Evolutionary conservation across 495 filamentous ascomycete species (phyloP), one percentile per base, ranked within the genome.

Genomic region (Penicillium silybi): DNA sequence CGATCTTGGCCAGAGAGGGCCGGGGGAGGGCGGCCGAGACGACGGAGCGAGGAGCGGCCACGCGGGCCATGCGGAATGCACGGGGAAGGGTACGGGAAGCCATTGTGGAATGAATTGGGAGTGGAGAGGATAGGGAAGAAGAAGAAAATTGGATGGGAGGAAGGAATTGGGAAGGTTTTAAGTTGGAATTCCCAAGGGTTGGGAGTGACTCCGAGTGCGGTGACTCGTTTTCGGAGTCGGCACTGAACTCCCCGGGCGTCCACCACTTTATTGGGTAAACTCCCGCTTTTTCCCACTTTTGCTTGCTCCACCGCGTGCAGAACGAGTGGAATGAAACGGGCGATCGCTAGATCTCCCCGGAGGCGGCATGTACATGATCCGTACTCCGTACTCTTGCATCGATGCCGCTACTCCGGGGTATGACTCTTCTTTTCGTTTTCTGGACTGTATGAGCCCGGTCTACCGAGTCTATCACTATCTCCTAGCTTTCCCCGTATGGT

Each of bases 11-110:
- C 56, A 75, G 62, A 58, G 65, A 67, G 43, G 71, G 72, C 45
- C 71, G 72, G 58, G 69, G 74, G 40, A 75, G 70, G 49, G 72
- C 70, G 35, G 72, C 67, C 56, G 65, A 61, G 39, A 75, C 42
- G 40, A 71, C 67, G 45, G 72, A 70, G 79, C 80, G 66, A 74
- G 79, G 78, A 80, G 77, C 77, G 85, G 68, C 70, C 61, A 70
- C 90, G 69, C 86, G 86, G 64, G 83, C 78, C 75, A 90, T 72
- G 74, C 88, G 88, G 69, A 93, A 78, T 72, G 87, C 88, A 80
- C 87, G 87, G 68, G 81, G 85, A 68, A 93, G 83, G 71, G 78
- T 83, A 77, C 85, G 82, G 44, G 90, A 88, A 73, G 92, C 87
- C 93, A 97, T 98, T 78, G 70, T 84, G 72, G 72, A 71, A 66